Evolutionary conservation across 1,284 basidiomycete genomes (phyloP), one percentile per base, ranked within the genome.

Genomic region (Cystobasidiaceae sp.): DNA sequence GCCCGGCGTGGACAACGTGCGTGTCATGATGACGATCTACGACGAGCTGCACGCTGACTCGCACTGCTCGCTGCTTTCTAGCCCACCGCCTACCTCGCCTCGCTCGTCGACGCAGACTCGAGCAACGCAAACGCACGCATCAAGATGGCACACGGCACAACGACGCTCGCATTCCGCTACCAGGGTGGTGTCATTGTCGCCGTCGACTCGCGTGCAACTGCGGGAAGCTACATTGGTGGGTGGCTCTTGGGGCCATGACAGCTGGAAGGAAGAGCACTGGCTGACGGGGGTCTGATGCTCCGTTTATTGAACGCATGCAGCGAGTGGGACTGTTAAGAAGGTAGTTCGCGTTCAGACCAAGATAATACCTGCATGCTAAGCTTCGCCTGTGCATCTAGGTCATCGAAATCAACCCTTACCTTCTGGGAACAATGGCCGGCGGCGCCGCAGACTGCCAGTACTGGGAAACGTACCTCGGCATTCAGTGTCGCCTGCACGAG

Each of bases 91-190:
- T 64, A 64, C 61, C 61, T 64, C 19, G n/a, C 61, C 28, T 48
- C 39, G 19, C 44, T 64, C 28, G 44, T 64, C 30, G 61, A 64
- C 25, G 52, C 43, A 51, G 61, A 64, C 44, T 64, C 61, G 30
- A 74, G 75, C 57, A 68, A 66, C 46, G 62, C 73, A 6, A 67
- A 67, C 28, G 76, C 77, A 32, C 73, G 75, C 45, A 98, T 99
- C 81, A 98, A 98, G 82, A 93, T 99, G 70, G 88, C 93, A 74
- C 96, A 99, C 79, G 96, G 96, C 74, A 99, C 96, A 17, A 99
- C 96, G 3, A 98, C 96, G 3, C 83, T 99, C 49, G 96, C 96
- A 8, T 99, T 99, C 84, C 84, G 92, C 75, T 99, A 89, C 81
- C 81, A 90, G 75, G 96, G 94, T 43, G 96, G 96, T 59, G 93